Base-by-base conservation (phyloP, 768 basidiomycete species). In the Trametes coccinea region DNA sequence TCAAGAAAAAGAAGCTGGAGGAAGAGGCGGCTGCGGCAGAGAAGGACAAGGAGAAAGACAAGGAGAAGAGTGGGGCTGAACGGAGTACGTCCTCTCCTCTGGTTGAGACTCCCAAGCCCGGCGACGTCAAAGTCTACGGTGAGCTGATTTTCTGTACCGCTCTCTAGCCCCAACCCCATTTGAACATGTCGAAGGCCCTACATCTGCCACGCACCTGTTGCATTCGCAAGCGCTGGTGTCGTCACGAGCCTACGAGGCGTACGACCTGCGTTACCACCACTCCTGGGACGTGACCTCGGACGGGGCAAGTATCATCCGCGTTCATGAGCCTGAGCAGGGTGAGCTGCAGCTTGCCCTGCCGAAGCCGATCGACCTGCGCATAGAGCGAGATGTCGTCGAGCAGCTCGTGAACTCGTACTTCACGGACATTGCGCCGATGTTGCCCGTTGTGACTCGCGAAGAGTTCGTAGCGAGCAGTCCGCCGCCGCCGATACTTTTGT, bases 1-100 rank as follows among this genome's bases (percentile, higher is more conserved):
- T 98, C 83, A 98, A 98, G 79, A 97, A 97, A 80, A 94, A 94
- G 78, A 89, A 90, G 66, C 60, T 87, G 46, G 90, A 94, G 69
- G 88, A 92, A 67, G 90, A 90, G 53, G 75, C 78, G 2, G 75
- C 77, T 0, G 74, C 65, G 9, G 72, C 67, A 14, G 72, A 66
- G 40, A 62, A 66, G 2, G 72, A 76, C 50, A 49, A 49, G 48
- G 48, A 49, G 5, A 49, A 49, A 10, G 56, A 58, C 39, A 72
- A 73, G 66, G 79, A 80, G 41, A 76, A 70, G 50, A 74, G 75
- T 16, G 71, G 70, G 51, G 59, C 61, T 6, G 61, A 70, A 30
- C 74, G 72, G 56, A 73, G 69, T 58, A 78, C 80, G 29, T 70
- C 71, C 9, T 79, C 86, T 43, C 81, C 85, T 5, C 75, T 78